Evolutionary conservation across 2,329 filamentous ascomycete species (phyloP), one percentile per base, ranked within the genome.

Genomic region (Helicocarpus griseus): DNA sequence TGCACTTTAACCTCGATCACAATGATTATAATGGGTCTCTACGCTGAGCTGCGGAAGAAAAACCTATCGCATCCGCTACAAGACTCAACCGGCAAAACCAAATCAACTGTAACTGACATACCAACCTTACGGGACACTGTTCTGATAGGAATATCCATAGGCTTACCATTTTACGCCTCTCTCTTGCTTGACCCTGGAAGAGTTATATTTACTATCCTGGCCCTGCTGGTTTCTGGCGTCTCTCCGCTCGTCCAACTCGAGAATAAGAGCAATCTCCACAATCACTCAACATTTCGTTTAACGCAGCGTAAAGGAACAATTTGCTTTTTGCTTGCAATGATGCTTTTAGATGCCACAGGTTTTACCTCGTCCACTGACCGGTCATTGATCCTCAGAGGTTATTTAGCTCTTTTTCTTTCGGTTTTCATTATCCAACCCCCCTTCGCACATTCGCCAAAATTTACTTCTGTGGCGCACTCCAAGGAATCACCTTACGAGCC

Each of bases 91-190:
- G 26, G 36, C 5, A 41, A 35, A 22, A 26, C n/a, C 4, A 58
- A 57, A 45, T 51, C 60, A 4, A 59, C 61, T 11, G 55, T 49
- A 21, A 19, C 63, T 4, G 58, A 54, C 51, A 31, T 50, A 1
- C 55, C 54, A 6, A 56, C 50, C 0, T 57, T 45, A 5, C 54
- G 56, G 13, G 55, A 52, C 14, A 61, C 67, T 17, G 47, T 66
- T 14, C 57, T 63, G 17, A 71, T 67, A 47, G 59, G 69, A n/a
- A 52, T 69, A 28, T 68, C 73, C 17, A 60, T 78, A 21, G 64
- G 70, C 2, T 59, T 82, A 28, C 80, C 80, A 0, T 77, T 80
- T 58, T 82, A 79, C 59, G 76, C 79, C 7, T 64, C 76, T 0
- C 68, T 79, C 55, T 73, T 79, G 52, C 62, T 82, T 11, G 79